These are phyloP conservation scores for Atkinsonella texensis DNA, from an alignment of 2,329 filamentous ascomycete species.

Conservation along the genomic window DNA sequence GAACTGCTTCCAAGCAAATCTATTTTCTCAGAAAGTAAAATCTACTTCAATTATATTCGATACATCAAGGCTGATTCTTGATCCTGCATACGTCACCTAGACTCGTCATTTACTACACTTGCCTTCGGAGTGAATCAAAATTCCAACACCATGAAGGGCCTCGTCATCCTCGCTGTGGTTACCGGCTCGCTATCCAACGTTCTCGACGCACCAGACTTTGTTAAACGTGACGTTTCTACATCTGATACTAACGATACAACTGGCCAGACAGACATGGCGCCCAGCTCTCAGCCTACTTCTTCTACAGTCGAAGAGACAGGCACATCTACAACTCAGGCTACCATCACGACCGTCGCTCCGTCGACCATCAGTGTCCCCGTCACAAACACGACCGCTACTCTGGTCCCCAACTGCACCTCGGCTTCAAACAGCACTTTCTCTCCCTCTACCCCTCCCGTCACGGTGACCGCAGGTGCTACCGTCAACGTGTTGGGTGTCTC, in stretches of 20 bases:
- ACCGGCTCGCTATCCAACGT: not conserved
- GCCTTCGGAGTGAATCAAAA: not conserved
- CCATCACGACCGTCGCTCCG: conserved; percentile 8
- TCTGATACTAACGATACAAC: not conserved
- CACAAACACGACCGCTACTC: not conserved
- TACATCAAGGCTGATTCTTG: too few species aligned
- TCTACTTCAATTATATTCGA: too few species aligned
- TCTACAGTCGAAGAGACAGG: not conserved
- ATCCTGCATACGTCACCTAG: not conserved
- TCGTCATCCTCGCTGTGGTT: not conserved
- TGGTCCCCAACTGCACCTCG: not conserved
- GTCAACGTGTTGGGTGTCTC: conserved; percentile 6
- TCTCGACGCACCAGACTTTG: not conserved
- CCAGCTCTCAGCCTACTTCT: not conserved
- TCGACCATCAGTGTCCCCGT: not conserved
- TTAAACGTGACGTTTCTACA: not conserved
- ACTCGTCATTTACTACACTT: not conserved
- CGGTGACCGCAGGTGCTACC: conserved; percentile 10
- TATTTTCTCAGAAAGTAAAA: too few species aligned
- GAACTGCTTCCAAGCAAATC: not conserved
- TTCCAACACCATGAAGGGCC: conserved; percentile 1
- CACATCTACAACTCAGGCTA: conserved; percentile 7
- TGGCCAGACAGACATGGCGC: not conserved
- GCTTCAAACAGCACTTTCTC: not conserved
- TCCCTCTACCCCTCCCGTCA: not conserved